These are phyloP conservation scores for Linnemannia schmuckeri DNA, from an alignment of 192 early-diverging fungal genomes.

Conservation along the genomic window DNA sequence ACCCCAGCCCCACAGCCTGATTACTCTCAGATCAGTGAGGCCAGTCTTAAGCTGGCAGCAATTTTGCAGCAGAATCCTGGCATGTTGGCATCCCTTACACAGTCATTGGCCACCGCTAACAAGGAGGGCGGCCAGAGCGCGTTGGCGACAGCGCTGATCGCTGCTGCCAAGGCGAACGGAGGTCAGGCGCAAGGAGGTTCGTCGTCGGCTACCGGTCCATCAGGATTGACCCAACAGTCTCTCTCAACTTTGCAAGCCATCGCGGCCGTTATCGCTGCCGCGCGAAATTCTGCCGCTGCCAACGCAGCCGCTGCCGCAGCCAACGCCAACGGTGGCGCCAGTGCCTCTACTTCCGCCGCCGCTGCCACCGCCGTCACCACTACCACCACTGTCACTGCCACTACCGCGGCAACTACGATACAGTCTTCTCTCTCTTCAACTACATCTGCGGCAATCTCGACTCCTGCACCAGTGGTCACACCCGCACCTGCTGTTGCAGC, in stretches of 20 bases:
- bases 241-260: slow-evolving; percentile 35
- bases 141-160: slow-evolving; percentile 24
- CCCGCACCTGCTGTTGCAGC: neutral
- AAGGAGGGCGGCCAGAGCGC: slow-evolving; percentile 50
- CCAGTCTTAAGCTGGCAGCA: slow-evolving; percentile 43
- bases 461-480: neutral
- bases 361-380: neutral
- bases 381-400: neutral
- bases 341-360: neutral
- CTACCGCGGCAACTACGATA: neutral
- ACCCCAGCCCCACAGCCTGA: slow-evolving; percentile 12
- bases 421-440: neutral
- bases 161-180: slow-evolving; percentile 39
- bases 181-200: slow-evolving; percentile 14
- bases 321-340: neutral
- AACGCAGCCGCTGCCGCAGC: slow-evolving; percentile 20
- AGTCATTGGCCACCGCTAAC: slow-evolving; percentile 34
- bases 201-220: neutral
- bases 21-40: slow-evolving; percentile 41
- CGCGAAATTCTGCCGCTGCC: slow-evolving; percentile 8
- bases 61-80: slow-evolving; percentile 51
- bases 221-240: slow-evolving; percentile 14
- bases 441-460: neutral
- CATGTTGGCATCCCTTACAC: slow-evolving; percentile 34
- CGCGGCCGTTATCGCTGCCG: slow-evolving; percentile 21